Evolutionary conservation across 768 basidiomycete species (phyloP), one percentile per base, ranked within the genome.

Genomic region (Gloeophyllum trabeum): DNA sequence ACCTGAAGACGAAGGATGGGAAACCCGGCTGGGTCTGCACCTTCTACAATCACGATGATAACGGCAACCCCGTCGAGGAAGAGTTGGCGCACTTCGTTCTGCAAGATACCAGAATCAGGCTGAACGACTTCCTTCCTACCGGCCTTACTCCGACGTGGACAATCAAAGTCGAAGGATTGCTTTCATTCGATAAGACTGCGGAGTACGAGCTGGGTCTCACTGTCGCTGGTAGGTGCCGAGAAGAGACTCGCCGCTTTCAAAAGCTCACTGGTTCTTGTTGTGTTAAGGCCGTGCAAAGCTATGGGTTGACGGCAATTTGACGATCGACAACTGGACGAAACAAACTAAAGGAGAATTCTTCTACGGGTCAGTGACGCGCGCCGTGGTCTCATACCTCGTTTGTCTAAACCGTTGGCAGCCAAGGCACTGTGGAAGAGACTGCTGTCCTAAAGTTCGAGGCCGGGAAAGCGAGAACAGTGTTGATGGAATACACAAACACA

Each of bases 291-390:
- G 76, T 20, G 77, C 76, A 4, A 79, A 79, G 57, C 59, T 88
- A 2, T 85, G 67, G 61, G 56, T 86, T 22, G 52, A 81, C 37
- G 75, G 69, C 6, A 54, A 73, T 49, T 54, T 81, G 41, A 62
- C 70, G 14, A 74, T 85, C 36, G 81, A 85, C 52, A 83, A 84
- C 52, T 81, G 79, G 71, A 79, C 75, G 6, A 72, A 73, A 48
- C 80, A 82, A 56, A 66, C 67, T 2, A 73, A 72, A 1, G 79
- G 81, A 0, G 79, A 81, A 46, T 76, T 80, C 61, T 81, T 79
- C 59, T 81, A 81, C 48, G 76, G 75, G 70, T 73, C 45, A n/a
- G 67, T 55, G 16, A 18, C 39, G 12, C n/a, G 7, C 4, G 21
- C 5, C 13, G 25, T 36, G 5, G 23, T 18, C 3, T 25, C 3